phyloP scores from a whole-genome alignment of 306 rosid genomes.

The Prosopis cineraria region DNA sequence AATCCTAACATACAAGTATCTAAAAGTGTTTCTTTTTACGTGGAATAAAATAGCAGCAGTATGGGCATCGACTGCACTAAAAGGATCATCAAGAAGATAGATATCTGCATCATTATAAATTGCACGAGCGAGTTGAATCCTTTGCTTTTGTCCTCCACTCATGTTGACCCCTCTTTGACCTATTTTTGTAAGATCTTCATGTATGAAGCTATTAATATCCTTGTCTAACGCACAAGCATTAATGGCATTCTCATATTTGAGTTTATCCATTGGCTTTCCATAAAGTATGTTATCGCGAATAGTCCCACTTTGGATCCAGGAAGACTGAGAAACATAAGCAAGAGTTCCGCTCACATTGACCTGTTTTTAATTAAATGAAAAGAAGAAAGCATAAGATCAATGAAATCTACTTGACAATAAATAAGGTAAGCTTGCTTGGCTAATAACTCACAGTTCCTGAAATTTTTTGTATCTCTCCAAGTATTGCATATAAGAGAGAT shows the following conservation, averaged over 20 bases:
- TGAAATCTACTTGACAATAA: not conserved
- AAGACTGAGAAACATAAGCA: slow-evolving; percentile 62
- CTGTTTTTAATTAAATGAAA: slow-evolving; percentile 34
- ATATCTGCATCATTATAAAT: slow-evolving; percentile 62
- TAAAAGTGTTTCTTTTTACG: slow-evolving; percentile 33
- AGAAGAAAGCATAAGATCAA: not conserved
- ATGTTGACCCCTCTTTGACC: slow-evolving; percentile 71
- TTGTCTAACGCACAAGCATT: slow-evolving; percentile 61
- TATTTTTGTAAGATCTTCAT: slow-evolving; percentile 72
- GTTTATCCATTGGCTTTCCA: slow-evolving; percentile 55
- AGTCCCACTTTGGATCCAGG: slow-evolving; percentile 82
- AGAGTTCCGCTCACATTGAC: slow-evolving; percentile 52
- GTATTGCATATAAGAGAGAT: slow-evolving; percentile 56
- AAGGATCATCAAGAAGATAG: slow-evolving; percentile 67
- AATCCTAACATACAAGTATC: not conserved
- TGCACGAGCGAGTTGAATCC: slow-evolving; percentile 69
- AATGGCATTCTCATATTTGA: slow-evolving; percentile 47
- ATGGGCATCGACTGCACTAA: slow-evolving; percentile 69
- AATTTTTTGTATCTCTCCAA: slow-evolving; percentile 63
- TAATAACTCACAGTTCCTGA: slow-evolving; percentile 56
- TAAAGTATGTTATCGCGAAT: slow-evolving; percentile 60
- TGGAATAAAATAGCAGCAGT: slow-evolving; percentile 56
- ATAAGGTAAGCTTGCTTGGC: not conserved
- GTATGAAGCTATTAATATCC: slow-evolving; percentile 52
- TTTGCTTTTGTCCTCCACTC: slow-evolving; percentile 77